Base-by-base conservation (phyloP, 2,329 filamentous ascomycete genomes). In the Ophiostoma ulmi region DNA sequence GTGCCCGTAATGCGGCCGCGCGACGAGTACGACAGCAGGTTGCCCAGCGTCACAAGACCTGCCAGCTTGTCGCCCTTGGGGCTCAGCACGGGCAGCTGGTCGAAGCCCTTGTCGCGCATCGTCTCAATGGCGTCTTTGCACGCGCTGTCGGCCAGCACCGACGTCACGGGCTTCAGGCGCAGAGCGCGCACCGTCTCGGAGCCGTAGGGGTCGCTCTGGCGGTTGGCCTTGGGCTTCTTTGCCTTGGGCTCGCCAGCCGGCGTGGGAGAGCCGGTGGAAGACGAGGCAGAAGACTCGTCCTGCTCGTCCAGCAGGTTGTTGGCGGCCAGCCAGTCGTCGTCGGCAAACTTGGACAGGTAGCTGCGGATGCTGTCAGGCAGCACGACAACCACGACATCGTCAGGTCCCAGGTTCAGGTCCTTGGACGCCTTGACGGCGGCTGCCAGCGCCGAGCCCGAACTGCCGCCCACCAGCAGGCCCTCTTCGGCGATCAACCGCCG, bases 61-160 rank as follows among this genome's bases (percentile, higher is more conserved):
- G 97, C 93, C 7, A 99, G 90, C 77, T 88, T 89, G 73, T 81
- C 86, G 73, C 88, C 88, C 5, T 86, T 86, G 22, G 88, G 82
- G 0, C 89, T 85, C 10, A 96, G 89, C 20, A 99, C 95, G 63
- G 95, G 95, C 61, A 99, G 90, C 81, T 99, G 96, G 78, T 99
- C 96, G 79, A 97, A 99, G 73, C 93, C 93, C 83, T 95, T 97
- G 78, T 99, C 95, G 75, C 94, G 92, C 95, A 99, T 98, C 73
- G 92, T 94, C 83, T 99, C 95, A 74, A 98, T 93, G 69, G 96
- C 95, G 75, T 94, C 91, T 73, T 91, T 87, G 81, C 94, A 97
- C 2, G 87, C 81, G 41, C 90, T 90, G 69, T 85, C 85, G 38
- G 89, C 85, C 35, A 89, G 83, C 70, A 99, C 87, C 10, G 94